A percentile compares a stretch with the other conserved stretches of the same genome.
Evolutionary conservation across 2,329 filamentous ascomycete species (phyloP).

Genomic region (Hawksworthiomyces lignivorus): DNA sequence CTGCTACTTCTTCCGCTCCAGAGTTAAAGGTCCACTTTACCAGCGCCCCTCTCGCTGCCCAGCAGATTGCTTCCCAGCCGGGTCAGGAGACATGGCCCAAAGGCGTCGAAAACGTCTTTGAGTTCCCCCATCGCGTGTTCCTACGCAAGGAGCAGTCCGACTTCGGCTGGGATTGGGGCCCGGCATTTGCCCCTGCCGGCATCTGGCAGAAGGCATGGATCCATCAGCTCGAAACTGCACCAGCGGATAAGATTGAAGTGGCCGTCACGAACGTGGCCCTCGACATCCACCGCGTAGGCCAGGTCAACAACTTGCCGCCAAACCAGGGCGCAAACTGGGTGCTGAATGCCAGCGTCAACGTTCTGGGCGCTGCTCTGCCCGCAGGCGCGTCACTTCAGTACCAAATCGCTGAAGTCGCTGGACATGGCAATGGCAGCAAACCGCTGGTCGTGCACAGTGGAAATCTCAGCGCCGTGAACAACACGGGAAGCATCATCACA

Average conservation of each 20-base stretch:
- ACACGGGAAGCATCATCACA: constrained; percentile 36
- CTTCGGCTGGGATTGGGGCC: constrained; percentile 60
- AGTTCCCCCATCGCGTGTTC: constrained; percentile 46
- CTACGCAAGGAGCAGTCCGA: constrained; percentile 55
- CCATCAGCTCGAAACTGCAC: constrained; percentile 41
- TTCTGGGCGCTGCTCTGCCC: constrained; percentile 38
- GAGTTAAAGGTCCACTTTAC: constrained; percentile 43
- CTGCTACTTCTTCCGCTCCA: constrained; percentile 15
- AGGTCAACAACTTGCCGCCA: constrained; percentile 50
- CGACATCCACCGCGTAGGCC: constrained; percentile 51
- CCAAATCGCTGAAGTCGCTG: constrained; percentile 38
- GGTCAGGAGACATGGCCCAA: constrained; percentile 43
- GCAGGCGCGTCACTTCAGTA: constrained; percentile 35
- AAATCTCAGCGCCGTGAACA: constrained; percentile 21
- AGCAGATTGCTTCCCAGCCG: constrained; percentile 41
- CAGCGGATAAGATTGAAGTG: constrained; percentile 20
- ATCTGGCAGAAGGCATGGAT: constrained; percentile 54
- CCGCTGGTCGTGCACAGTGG: too few species aligned
- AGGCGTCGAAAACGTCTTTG: constrained; percentile 38
- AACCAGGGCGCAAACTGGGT: constrained; percentile 51
- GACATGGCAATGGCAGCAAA: too few species aligned
- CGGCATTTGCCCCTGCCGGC: constrained; percentile 53
- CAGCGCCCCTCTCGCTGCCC: constrained; percentile 45
- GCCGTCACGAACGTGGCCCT: constrained; percentile 38
- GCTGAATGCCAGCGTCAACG: constrained; percentile 53